Evolutionary conservation across 2,329 filamentous ascomycete genomes (phyloP).

Genomic region (Lasiodiplodia sp.): DNA sequence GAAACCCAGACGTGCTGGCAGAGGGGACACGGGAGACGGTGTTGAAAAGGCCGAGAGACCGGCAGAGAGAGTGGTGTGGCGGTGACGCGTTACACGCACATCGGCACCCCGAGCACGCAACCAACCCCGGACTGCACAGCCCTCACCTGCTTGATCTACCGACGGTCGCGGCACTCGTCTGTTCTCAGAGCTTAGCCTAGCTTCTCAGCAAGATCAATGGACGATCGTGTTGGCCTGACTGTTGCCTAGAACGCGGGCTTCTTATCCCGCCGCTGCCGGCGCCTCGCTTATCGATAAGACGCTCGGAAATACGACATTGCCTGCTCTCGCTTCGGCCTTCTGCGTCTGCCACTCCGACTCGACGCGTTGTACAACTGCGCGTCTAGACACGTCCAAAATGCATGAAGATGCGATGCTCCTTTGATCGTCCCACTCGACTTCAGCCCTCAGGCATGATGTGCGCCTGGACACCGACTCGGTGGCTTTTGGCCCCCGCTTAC

Average conservation of each 20-base stretch:
- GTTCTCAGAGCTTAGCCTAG: not conserved
- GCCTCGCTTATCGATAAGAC: not conserved
- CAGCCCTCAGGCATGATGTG: not conserved
- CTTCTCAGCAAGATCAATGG: not conserved
- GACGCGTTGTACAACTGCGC: too few species aligned
- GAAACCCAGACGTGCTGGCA: not conserved
- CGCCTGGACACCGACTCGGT: too few species aligned
- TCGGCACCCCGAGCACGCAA: slow-evolving; percentile 18
- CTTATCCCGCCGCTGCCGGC: not conserved
- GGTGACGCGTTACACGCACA: slow-evolving; percentile 25
- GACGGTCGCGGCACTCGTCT: not conserved
- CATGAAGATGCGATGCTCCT: not conserved
- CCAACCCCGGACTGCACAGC: not conserved
- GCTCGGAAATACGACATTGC: not conserved
- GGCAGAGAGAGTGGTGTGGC: slow-evolving; percentile 1
- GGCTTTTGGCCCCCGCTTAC: not conserved
- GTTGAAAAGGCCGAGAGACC: not conserved
- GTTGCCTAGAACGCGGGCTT: not conserved
- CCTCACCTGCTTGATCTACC: not conserved
- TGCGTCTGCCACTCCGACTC: too few species aligned
- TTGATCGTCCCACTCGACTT: not conserved
- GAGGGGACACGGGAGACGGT: not conserved
- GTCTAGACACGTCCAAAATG: not conserved
- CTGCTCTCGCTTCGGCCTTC: not conserved
- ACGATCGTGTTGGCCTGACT: not conserved